These are phyloP conservation scores for Pythium oligandrum DNA, from an alignment of 352 stramenopile species.

Conservation along the genomic window DNA sequence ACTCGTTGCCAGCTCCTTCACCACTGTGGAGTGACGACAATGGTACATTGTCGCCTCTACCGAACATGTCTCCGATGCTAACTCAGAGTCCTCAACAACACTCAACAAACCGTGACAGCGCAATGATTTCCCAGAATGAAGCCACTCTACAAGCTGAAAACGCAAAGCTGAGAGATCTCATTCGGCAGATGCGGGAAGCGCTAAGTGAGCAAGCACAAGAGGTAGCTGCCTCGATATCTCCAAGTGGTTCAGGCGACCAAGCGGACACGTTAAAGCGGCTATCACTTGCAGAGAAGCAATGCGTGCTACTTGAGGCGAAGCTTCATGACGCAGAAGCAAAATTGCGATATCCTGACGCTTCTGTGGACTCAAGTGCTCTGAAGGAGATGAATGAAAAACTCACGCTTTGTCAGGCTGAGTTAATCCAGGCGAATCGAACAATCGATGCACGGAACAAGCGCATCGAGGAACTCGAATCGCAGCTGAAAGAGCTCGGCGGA, in stretches of 20 bases:
- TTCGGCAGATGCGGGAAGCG: constrained; percentile 73
- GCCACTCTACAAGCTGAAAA: constrained; percentile 49
- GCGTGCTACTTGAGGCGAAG: constrained; percentile 35
- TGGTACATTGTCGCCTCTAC: constrained; percentile 43
- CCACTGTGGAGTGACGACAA: constrained; percentile 70
- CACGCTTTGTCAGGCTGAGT: constrained; percentile 35
- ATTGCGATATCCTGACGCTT: not conserved
- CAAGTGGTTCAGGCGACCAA: constrained; percentile 1
- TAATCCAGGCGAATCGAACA: constrained; percentile 30
- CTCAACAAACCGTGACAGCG: not conserved
- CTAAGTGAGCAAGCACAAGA: constrained; percentile 43
- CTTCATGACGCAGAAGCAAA: constrained; percentile 21
- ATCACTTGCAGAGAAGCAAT: constrained; percentile 32
- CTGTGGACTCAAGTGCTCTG: not conserved
- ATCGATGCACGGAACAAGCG: constrained; percentile 40
- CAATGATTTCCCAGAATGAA: too few relatives aligned
- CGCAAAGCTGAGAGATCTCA: constrained; percentile 56
- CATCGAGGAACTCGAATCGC: constrained; percentile 24
- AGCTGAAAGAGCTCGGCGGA: constrained; percentile 1
- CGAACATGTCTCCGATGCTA: constrained; percentile 42
- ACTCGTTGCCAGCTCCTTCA: constrained; percentile 22
- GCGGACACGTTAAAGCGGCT: constrained; percentile 6
- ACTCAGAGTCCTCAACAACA: constrained; percentile 30
- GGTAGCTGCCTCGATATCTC: not conserved
- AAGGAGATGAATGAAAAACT: constrained; percentile 22